Evolutionary conservation across 2,329 filamentous ascomycete species (phyloP), one percentile per base, ranked within the genome.

Genomic region (Cyphellophora attinorum): DNA sequence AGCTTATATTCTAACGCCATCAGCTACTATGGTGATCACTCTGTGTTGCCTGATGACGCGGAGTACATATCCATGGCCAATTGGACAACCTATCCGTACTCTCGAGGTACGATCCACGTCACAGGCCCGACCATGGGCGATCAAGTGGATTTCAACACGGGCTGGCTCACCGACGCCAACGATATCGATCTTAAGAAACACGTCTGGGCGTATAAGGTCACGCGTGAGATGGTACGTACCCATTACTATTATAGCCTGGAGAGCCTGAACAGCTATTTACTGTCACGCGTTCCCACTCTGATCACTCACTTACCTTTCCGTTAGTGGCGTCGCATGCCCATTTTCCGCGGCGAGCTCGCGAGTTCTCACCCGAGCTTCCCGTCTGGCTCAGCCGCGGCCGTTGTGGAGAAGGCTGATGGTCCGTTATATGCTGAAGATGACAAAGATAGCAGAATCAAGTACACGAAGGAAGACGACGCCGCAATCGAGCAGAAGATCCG

Each of bases 191-290:
- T 78, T 17, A 70, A 70, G 50, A 72, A 67, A 46, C 67, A 72
- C 10, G 45, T 76, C 8, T 79, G 75, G 74, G 66, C 60, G 1
- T 81, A 81, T 59, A 81, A 81, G 54, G 71, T 69, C 46, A 62
- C 65, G n/a, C 72, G 78, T 3, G 75, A 79, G 52, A 67, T 79
- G 34, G n/a, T n/a, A n/a, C n/a, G n/a, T n/a, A n/a, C n/a, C n/a
- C n/a, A n/a, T n/a, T n/a, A n/a, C n/a, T n/a, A n/a, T n/a, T n/a
- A n/a, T n/a, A n/a, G n/a, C n/a, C n/a, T n/a, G n/a, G n/a, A n/a
- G n/a, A n/a, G n/a, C n/a, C n/a, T n/a, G n/a, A n/a, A n/a, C n/a
- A n/a, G n/a, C n/a, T n/a, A n/a, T n/a, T n/a, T n/a, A n/a, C n/a
- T n/a, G n/a, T n/a, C n/a, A n/a, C n/a, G n/a, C n/a, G n/a, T n/a